Conservation (phyloP, 164 flowering plant genomes). For the Santalum album region DNA sequence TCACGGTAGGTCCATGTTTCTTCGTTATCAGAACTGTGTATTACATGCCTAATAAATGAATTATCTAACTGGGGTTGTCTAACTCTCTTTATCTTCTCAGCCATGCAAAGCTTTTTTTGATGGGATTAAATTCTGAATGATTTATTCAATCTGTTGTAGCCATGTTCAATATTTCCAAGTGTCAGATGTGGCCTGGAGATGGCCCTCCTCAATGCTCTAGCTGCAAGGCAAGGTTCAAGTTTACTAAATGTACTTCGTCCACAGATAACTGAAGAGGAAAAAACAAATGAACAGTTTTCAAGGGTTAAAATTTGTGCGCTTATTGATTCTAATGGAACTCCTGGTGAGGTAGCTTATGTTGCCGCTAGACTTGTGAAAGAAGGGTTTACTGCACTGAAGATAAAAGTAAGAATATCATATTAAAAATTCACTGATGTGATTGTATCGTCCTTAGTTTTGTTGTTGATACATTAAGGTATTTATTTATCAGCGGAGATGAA, state of each 20-base stretch:
- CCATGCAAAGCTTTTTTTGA: no score
- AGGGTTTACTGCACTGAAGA: slow-evolving; percentile 78
- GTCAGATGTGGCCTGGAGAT: slow-evolving; percentile 93
- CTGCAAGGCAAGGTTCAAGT: slow-evolving; percentile 43
- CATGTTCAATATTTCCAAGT: slow-evolving; percentile 72
- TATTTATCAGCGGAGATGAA: not conserved
- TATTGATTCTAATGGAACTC: slow-evolving; percentile 65
- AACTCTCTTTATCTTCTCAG: no score
- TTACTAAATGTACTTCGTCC: slow-evolving; percentile 41
- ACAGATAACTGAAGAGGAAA: slow-evolving; percentile 16
- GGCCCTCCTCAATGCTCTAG: slow-evolving; percentile 86
- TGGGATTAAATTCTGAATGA: no score
- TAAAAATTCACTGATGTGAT: not conserved
- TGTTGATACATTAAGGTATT: not conserved
- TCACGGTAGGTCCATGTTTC: slow-evolving; percentile 35
- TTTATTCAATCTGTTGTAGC: slow-evolving; percentile 40
- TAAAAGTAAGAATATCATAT: slow-evolving; percentile 43
- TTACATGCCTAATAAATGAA: no score
- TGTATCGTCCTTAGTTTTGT: not conserved
- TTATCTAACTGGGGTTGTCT: no score
- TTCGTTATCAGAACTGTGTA: not conserved
- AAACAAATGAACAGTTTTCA: slow-evolving; percentile 12
- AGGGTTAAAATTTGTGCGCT: slow-evolving; percentile 72
- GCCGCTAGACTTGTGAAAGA: slow-evolving; percentile 59
- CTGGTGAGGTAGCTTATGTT: slow-evolving; percentile 54